Percentiles rank a stretch among this genome's conserved stretches.
These are phyloP conservation scores for Phytophthora pini DNA, from an alignment of 352 stramenopile genomes.

Conservation along the genomic window DNA sequence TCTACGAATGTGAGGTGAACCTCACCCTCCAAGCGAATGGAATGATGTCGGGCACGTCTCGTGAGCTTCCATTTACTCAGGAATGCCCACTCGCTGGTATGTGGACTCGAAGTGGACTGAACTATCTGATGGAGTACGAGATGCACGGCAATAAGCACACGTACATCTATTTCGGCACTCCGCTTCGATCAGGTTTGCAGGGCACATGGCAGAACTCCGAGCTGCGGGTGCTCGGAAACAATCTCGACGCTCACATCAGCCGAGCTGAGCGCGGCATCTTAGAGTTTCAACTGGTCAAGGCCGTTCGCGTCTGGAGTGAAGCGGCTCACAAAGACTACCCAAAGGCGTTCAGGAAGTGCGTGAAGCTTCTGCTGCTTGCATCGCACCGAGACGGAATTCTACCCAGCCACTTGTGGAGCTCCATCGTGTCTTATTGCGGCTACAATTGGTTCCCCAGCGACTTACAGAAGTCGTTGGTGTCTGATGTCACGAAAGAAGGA, in stretches of 20 bases:
- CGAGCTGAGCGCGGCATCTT: conserved; percentile 47
- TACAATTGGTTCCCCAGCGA: conserved; percentile 52
- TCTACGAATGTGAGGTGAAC: conserved; percentile 60
- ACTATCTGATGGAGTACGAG: conserved; percentile 62
- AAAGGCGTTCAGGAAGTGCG: conserved; percentile 39
- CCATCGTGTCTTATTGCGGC: conserved; percentile 49
- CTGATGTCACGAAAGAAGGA: conserved; percentile 13
- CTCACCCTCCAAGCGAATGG: conserved; percentile 51
- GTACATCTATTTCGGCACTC: conserved; percentile 60
- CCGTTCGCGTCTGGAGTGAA: conserved; percentile 49
- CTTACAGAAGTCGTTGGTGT: conserved; percentile 5
- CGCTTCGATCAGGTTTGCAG: conserved; percentile 44
- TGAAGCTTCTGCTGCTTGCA: conserved; percentile 46
- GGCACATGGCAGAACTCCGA: conserved; percentile 65
- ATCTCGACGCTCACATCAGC: conserved; percentile 24
- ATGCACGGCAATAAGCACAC: conserved; percentile 56
- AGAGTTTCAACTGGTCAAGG: conserved; percentile 41
- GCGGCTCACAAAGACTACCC: conserved; percentile 52
- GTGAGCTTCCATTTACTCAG: conserved; percentile 60
- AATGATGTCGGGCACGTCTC: conserved; percentile 50
- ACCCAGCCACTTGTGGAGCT: conserved; percentile 50
- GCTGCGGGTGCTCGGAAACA: conserved; percentile 21
- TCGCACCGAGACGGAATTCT: conserved; percentile 36
- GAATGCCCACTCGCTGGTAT: conserved; percentile 52
- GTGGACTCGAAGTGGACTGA: conserved; percentile 50